These are phyloP conservation scores for Psidium friedrichsthalianum DNA, from an alignment of 345 rosid genomes.

Conservation along the genomic window DNA sequence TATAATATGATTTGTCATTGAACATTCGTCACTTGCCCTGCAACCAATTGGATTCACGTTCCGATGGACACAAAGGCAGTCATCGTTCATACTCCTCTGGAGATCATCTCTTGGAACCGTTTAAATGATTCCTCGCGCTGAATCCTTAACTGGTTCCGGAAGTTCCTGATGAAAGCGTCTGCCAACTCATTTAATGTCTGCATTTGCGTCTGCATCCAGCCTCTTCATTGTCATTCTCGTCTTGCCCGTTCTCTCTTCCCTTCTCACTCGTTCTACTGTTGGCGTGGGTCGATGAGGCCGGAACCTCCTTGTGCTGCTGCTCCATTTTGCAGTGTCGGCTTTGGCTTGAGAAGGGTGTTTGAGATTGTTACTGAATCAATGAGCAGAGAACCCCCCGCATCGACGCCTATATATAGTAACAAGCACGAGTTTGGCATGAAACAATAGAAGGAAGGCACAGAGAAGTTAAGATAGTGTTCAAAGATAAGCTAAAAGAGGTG, in stretches of 20 bases:
- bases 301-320: not conserved
- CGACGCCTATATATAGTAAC: not conserved
- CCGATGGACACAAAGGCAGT: not conserved
- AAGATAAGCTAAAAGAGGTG: not conserved
- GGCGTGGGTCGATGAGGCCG: not conserved
- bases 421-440: not conserved
- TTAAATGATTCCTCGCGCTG: slow-evolving; percentile 20
- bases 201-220: slow-evolving; percentile 2
- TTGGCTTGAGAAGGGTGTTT: not conserved
- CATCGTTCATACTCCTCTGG: slow-evolving; percentile 2
- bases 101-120: slow-evolving; percentile 13
- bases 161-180: slow-evolving; percentile 23
- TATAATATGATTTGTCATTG: not conserved
- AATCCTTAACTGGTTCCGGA: slow-evolving; percentile 16
- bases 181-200: slow-evolving; percentile 15
- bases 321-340: not conserved
- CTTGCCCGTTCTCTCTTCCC: not conserved
- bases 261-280: not conserved
- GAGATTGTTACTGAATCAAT: not conserved
- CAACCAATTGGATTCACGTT: not conserved
- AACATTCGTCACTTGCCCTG: not conserved
- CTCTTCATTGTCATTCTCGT: not conserved
- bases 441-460: not conserved
- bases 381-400: not conserved
- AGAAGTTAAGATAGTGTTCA: not conserved